phyloP scores from a whole-genome alignment of 2,329 filamentous ascomycete genomes.

The Colletotrichum navitas region DNA sequence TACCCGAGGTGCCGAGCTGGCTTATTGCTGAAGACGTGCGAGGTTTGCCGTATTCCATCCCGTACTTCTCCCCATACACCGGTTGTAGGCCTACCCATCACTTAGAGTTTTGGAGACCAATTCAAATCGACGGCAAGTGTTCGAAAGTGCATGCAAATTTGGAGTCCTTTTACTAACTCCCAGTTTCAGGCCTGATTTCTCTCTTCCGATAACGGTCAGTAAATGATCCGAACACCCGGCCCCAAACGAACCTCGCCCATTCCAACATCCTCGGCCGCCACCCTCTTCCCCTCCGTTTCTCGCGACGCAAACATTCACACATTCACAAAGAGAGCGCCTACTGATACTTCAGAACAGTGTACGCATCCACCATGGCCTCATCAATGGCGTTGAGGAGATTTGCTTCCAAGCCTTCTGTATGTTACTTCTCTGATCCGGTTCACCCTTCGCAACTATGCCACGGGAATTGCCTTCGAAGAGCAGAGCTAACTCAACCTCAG shows the following conservation, averaged over 20 bases:
- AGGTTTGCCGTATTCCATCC: conserved; percentile 18
- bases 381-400: conserved; percentile 75
- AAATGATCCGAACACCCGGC: not conserved
- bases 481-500: conserved; percentile 54
- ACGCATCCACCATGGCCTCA: conserved; percentile 65
- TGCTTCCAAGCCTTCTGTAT: conserved; percentile 67
- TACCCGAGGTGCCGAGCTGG: conserved; percentile 26
- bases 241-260: not conserved
- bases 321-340: not conserved
- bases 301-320: not conserved
- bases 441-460: conserved; percentile 12
- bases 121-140: conserved; percentile 32
- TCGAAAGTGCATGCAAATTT: not conserved
- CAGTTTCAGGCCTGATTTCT: conserved; percentile 19
- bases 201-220: conserved; percentile 35
- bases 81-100: conserved; percentile 35
- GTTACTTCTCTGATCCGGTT: conserved; percentile 49
- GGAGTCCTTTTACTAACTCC: not conserved
- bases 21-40: conserved; percentile 20
- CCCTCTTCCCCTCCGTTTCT: not conserved
- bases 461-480: not conserved
- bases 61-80: conserved; percentile 18
- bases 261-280: conserved; percentile 21
- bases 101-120: conserved; percentile 32
- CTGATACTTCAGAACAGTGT: conserved; percentile 23